phyloP scores from a whole-genome alignment of 2,329 filamentous ascomycete species.

The Cercospora canescens region DNA sequence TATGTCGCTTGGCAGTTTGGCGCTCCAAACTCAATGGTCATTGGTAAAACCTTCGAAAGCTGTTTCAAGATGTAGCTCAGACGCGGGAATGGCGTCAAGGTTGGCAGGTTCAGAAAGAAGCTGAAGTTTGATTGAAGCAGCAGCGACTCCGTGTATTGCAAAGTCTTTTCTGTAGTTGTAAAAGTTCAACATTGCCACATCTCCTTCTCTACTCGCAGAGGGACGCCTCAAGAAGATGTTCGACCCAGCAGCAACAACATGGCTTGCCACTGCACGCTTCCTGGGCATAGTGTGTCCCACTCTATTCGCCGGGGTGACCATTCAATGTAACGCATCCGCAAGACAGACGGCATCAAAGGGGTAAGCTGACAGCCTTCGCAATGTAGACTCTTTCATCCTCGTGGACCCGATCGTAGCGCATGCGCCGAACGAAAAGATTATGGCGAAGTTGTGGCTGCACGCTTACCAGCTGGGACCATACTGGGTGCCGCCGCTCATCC shows the following conservation, averaged over 20 bases:
- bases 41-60: not conserved
- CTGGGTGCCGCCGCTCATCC: conserved; percentile 40
- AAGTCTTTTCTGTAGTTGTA: too few relatives aligned
- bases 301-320: conserved; percentile 27
- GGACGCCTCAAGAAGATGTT: not conserved
- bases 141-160: too few relatives aligned
- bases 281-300: conserved; percentile 27
- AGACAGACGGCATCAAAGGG: not conserved
- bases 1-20: not conserved
- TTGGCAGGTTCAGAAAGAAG: not conserved
- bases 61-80: not conserved
- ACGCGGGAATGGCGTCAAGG: not conserved
- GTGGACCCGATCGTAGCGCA: conserved; percentile 38
- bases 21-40: not conserved
- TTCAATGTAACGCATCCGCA: conserved; percentile 21
- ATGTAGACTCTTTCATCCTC: conserved; percentile 37
- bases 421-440: conserved; percentile 34
- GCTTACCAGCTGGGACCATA: conserved; percentile 40
- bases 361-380: not conserved
- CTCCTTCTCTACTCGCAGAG: not conserved
- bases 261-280: conserved; percentile 19
- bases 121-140: not conserved
- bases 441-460: conserved; percentile 43
- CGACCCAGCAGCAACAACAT: not conserved
- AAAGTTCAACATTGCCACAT: not conserved